Base-by-base conservation (phyloP, 257 asterid genomes). In the Catharanthus roseus region DNA sequence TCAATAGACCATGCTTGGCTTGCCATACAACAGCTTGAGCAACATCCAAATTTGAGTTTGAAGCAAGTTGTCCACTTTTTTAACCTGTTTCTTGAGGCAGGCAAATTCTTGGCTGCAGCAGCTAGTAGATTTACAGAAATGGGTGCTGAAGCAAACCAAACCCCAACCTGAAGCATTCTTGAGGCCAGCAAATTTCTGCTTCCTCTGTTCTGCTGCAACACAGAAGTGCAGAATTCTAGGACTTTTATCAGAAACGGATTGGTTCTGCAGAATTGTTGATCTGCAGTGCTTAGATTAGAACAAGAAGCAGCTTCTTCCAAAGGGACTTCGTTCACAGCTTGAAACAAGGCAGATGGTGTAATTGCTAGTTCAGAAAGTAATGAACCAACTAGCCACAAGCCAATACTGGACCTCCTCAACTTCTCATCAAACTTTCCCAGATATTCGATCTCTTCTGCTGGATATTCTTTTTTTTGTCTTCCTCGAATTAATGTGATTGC, bases 91-190 rank as follows among this genome's bases (percentile, higher is more conserved):
- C 68, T 72, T 10, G 75, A 58, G 13, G 82, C 78, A 28, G 90
- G 92, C 42, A 90, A 77, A 31, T 84, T 72, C 34, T 79, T 82
- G 23, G 95, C 95, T 10, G 98, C 92, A 9, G 87, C 78, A 23
- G 96, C 82, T n/a, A 92, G 77, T 67, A 90, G 60, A 72, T 75
- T 83, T 26, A 79, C 84, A 11, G 96, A 82, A 71, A 88, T 53
- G 0, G 96, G 96, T 29, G 95, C 76, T 5, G 91, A 87, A n/a
- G 96, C 95, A 2, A 92, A 78, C 96, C 98, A 92, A 3, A 88
- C 91, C 1, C 96, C 96, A 0, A 79, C 92, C 57, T 83, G 92
- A 77, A 92, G 89, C 95, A 90, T 86, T 80, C 88, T 84, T 23
- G 82, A 81, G 39, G 88, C 84, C 8, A 86, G 77, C 6, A 73